phyloP scores from a whole-genome alignment of 164 flowering plant genomes.

The Berberis vulgaris region DNA sequence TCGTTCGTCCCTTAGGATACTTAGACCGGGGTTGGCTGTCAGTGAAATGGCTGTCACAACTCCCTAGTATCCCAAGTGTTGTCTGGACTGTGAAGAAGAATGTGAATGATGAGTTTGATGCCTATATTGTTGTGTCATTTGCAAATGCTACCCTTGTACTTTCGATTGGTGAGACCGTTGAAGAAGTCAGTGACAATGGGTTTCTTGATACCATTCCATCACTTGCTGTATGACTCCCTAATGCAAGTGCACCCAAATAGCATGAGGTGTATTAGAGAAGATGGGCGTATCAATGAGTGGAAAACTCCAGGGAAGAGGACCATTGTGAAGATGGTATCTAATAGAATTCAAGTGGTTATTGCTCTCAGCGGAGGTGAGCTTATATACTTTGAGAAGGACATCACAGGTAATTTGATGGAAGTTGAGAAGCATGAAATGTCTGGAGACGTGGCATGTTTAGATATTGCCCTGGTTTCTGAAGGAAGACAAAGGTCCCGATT shows the following conservation, averaged over 20 bases:
- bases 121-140: conserved; percentile 97
- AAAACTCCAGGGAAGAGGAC: conserved; percentile 95
- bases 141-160: conserved; percentile 95
- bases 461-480: conserved; percentile 97
- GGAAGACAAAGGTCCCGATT: conserved; percentile 95
- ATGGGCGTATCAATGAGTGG: conserved; percentile 26
- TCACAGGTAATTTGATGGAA: conserved; percentile 92
- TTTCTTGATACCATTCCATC: conserved; percentile 90
- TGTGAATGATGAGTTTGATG: conserved; percentile 89
- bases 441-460: conserved; percentile 92
- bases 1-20: conserved; percentile 75
- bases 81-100: conserved; percentile 98
- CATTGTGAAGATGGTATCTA: conserved; percentile 88
- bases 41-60: conserved; percentile 98
- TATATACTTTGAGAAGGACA: conserved; percentile 92
- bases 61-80: conserved; percentile 92
- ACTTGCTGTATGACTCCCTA: conserved; percentile 84
- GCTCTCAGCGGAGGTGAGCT: conserved; percentile 97
- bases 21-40: conserved; percentile 89
- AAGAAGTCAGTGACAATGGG: conserved; percentile 97
- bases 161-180: conserved; percentile 96
- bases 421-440: conserved; percentile 97
- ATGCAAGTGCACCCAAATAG: conserved; percentile 99
- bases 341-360: conserved; percentile 89
- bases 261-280: conserved; percentile 53